A percentile compares a stretch with the other conserved stretches of the same genome.
Conservation (phyloP, 148 eudicot genomes). For the Pharnaceum exiguum region DNA sequence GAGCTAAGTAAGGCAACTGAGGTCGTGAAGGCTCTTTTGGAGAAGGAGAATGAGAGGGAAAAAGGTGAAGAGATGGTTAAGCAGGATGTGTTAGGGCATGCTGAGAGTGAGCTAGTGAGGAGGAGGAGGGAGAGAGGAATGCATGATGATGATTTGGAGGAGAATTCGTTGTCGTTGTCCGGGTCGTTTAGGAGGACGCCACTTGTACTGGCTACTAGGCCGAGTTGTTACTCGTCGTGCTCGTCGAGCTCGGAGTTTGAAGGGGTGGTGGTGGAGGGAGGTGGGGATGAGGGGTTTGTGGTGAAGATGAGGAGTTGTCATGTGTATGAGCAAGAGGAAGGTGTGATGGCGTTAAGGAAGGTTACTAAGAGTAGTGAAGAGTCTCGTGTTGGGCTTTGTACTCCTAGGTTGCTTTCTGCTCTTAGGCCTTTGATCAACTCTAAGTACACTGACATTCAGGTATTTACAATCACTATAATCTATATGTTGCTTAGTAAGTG, state of each 20-base stretch:
- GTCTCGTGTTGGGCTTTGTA: constrained; percentile 48
- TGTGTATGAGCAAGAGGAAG: constrained; percentile 61
- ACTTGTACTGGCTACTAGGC: constrained; percentile 48
- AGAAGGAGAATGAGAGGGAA: neutral
- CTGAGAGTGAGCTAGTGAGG: constrained; percentile 30
- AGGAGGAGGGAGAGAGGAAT: no score
- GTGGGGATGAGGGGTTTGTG: constrained; percentile 47
- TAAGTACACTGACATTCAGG: constrained; percentile 47
- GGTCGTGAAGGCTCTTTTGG: constrained; percentile 30
- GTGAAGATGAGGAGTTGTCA: constrained; percentile 38
- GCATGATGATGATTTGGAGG: constrained; percentile 31
- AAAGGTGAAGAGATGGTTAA: neutral
- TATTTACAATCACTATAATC: neutral
- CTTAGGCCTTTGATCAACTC: constrained; percentile 54
- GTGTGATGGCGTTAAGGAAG: constrained; percentile 43
- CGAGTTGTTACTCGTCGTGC: constrained; percentile 58
- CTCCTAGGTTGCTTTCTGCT: constrained; percentile 48
- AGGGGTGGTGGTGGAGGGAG: constrained; percentile 2
- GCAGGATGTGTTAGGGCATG: neutral
- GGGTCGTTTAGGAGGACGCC: constrained; percentile 41
- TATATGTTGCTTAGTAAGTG: no score
- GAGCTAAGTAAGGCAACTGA: constrained; percentile 36
- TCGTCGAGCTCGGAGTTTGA: constrained; percentile 49
- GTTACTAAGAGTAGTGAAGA: constrained; percentile 53
- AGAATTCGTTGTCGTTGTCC: constrained; percentile 26